Base-by-base conservation (phyloP, 768 basidiomycete genomes). In the Rhizopogon roseolus region DNA sequence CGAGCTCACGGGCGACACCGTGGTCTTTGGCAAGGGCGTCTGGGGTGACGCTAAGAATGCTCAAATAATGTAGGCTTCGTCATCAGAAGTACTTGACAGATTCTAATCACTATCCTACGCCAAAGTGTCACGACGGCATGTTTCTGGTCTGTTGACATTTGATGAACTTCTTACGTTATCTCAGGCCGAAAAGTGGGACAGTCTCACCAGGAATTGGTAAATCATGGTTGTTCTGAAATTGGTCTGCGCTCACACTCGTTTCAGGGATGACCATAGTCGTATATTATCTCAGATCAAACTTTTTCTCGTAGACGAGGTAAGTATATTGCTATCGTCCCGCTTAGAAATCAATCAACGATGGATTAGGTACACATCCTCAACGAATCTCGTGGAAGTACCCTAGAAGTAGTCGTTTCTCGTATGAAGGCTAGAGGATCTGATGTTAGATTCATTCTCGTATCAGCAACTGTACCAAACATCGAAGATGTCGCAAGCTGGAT, bases 121-220 rank as follows among this genome's bases (percentile, higher is more conserved):
- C 53, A 8, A 56, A 90, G 88, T 53, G 80, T 94, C 44, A 90
- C 91, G 19, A 94, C 92, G 45, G 91, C 90, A 64, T 70, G 74
- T 45, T 48, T 25, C 22, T 6, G 14, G 38, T 14, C 5, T 13
- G 5, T 28, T 37, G 28, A 17, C 50, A n/a, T 44, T 25, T 36
- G 38, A 7, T 17, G 42, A 36, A 17, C 4, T 39, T 19, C 50
- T 50, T 50, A 57, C 37, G 17, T 46, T 22, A 49, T 54, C 22
- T 45, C 60, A 93, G 88, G 91, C 90, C 2, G 96, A 99, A 71
- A 99, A 99, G 70, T 95, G 93, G 88, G 96, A 98, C 60, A 89
- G 90, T 46, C 70, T 99, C 53, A 98, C 95, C 6, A 78, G 96
- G 41, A 88, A 84, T 61, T 95, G 89, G 92, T 90, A 38, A 22